Percentiles rank a stretch among this genome's conserved stretches.
phyloP scores from a whole-genome alignment of 2,329 filamentous ascomycete genomes.

The Aspergillus pseudoviridinutans region DNA sequence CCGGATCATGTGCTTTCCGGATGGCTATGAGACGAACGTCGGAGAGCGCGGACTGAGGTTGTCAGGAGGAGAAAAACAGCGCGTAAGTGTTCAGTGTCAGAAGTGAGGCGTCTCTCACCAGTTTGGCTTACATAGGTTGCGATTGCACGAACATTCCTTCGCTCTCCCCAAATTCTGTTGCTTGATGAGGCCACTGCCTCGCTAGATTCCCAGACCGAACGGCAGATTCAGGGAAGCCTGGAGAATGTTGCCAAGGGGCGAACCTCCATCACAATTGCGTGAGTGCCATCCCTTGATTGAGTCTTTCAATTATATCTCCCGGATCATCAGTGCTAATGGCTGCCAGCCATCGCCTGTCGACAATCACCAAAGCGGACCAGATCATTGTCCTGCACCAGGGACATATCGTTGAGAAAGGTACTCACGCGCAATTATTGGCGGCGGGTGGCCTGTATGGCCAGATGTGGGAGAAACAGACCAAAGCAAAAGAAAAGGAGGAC shows the following conservation, averaged over 20 bases:
- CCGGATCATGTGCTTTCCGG: slow-evolving; percentile 78
- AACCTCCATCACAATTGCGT: slow-evolving; percentile 52
- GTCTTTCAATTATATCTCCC: slow-evolving; percentile 21
- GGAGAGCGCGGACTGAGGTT: slow-evolving; percentile 68
- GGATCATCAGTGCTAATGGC: not conserved
- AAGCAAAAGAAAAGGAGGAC: not conserved
- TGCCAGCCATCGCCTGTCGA: slow-evolving; percentile 43
- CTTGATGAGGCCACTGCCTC: slow-evolving; percentile 53
- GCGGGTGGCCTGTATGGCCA: not conserved
- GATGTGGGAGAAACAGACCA: not conserved
- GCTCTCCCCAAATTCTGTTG: slow-evolving; percentile 41
- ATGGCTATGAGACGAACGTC: slow-evolving; percentile 79
- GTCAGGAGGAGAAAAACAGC: slow-evolving; percentile 51
- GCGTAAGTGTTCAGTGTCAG: slow-evolving; percentile 23
- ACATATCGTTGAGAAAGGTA: slow-evolving; percentile 49
- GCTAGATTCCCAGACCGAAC: slow-evolving; percentile 46
- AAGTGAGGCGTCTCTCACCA: not conserved
- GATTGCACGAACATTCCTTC: slow-evolving; percentile 45
- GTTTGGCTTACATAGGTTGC: slow-evolving; percentile 18
- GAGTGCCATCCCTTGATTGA: slow-evolving; percentile 17
- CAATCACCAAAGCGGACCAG: slow-evolving; percentile 53
- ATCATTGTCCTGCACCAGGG: slow-evolving; percentile 54
- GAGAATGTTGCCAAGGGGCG: slow-evolving; percentile 44
- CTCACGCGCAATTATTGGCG: slow-evolving; percentile 48
- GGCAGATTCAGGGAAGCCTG: slow-evolving; percentile 46